Evolutionary conservation across 176 grass and related monocot species (phyloP).

Genomic region (Zea luxurians): DNA sequence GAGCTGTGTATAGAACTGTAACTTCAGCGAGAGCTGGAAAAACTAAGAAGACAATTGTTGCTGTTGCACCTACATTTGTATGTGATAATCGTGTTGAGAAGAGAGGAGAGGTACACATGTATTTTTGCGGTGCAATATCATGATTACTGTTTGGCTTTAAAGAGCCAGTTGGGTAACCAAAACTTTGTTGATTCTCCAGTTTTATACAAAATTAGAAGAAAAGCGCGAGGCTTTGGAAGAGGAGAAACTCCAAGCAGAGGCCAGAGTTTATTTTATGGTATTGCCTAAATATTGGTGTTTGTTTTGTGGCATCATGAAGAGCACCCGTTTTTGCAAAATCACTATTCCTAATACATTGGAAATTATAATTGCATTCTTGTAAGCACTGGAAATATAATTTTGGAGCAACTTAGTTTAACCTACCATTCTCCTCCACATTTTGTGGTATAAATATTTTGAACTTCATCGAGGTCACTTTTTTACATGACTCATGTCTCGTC

Average conservation of each 20-base stretch:
- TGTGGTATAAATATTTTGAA: neutral
- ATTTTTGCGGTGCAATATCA: too few species aligned
- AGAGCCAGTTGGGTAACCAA: too few species aligned
- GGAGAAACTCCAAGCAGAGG: conserved; percentile 67
- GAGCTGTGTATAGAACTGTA: conserved; percentile 52
- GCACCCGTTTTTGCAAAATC: neutral
- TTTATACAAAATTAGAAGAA: conserved; percentile 81
- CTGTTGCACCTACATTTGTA: conserved; percentile 39
- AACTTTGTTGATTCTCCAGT: conserved; percentile 41
- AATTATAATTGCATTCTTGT: neutral
- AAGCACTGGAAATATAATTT: neutral
- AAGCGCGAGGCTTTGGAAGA: conserved; percentile 74
- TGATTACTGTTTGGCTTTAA: too few species aligned
- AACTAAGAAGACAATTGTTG: conserved; percentile 60
- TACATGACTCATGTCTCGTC: neutral
- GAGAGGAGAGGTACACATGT: too few species aligned
- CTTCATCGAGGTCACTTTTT: neutral
- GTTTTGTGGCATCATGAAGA: neutral
- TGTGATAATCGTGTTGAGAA: too few species aligned
- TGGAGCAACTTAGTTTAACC: neutral
- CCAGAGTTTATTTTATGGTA: conserved; percentile 27
- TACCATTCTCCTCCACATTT: neutral
- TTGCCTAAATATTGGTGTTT: neutral
- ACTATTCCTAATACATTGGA: conserved; percentile 11
- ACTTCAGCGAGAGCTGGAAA: conserved; percentile 53